Percentiles rank a stretch among this genome's conserved stretches.
These are phyloP conservation scores for Mucuna pruriens DNA, from an alignment of 306 rosid species.

Conservation along the genomic window DNA sequence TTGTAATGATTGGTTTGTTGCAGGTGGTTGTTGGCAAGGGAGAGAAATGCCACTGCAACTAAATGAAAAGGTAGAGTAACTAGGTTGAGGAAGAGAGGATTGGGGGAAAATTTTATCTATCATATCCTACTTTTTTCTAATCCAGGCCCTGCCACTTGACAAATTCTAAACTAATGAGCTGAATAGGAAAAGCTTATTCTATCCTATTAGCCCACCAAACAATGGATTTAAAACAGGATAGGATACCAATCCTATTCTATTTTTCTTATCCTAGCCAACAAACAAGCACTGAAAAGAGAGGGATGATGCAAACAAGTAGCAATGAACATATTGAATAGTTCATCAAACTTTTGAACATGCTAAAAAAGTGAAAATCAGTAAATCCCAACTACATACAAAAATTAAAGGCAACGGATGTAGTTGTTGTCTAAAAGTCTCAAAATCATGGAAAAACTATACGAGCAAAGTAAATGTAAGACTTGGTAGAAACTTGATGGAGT, in stretches of 20 bases:
- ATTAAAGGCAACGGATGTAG: neutral
- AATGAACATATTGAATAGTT: neutral
- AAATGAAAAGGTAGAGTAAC: neutral
- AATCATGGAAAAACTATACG: neutral
- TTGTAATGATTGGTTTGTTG: neutral
- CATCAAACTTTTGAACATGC: neutral
- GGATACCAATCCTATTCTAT: neutral
- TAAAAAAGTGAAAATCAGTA: constrained; percentile 11
- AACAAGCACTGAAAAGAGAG: neutral
- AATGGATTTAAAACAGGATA: neutral
- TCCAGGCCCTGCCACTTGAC: neutral
- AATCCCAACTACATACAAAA: neutral
- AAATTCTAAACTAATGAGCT: neutral
- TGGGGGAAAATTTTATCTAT: neutral
- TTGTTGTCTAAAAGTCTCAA: neutral
- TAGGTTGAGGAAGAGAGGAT: neutral
- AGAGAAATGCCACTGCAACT: neutral
- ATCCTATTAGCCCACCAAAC: neutral
- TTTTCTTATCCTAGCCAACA: neutral
- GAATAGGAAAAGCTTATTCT: neutral
- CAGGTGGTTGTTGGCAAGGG: neutral
- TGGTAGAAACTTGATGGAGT: neutral
- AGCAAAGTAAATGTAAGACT: constrained; percentile 21
- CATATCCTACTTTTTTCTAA: neutral
- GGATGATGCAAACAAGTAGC: constrained; percentile 11